Evolutionary conservation across 164 flowering plant species (phyloP).

Genomic region (Euptelea pleiosperma): DNA sequence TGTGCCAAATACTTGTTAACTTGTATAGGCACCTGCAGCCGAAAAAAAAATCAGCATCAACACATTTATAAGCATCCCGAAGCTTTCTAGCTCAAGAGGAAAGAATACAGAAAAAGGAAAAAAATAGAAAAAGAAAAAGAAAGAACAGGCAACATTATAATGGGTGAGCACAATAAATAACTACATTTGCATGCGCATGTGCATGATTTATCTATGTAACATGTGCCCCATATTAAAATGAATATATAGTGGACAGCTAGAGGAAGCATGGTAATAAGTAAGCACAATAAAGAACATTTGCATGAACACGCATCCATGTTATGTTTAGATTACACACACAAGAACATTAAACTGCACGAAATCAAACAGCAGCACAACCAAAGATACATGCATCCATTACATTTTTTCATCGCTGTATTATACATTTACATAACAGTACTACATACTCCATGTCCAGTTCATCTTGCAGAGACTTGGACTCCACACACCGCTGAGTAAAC

Average conservation of each 20-base stretch:
- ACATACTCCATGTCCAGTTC: neutral
- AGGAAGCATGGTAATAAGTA: neutral
- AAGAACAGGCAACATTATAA: too few species aligned
- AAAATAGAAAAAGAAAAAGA: too few species aligned
- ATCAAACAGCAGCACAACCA: neutral
- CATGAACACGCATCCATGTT: neutral
- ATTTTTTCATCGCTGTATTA: neutral
- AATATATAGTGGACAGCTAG: too few species aligned
- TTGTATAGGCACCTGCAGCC: conserved; percentile 87
- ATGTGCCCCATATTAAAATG: too few species aligned
- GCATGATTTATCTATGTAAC: too few species aligned
- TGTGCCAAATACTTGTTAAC: conserved; percentile 86
- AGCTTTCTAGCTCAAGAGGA: neutral
- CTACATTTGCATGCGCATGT: too few species aligned
- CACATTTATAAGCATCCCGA: neutral
- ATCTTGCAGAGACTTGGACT: neutral
- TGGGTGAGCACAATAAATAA: too few species aligned
- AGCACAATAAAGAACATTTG: neutral
- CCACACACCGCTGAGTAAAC: too few species aligned
- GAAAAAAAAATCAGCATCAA: conserved; percentile 2
- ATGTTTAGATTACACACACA: neutral
- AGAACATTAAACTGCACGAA: neutral
- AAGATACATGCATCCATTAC: neutral
- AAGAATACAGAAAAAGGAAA: neutral
- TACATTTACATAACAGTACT: neutral